phyloP scores from a whole-genome alignment of 352 stramenopile genomes.

The Globisporangium apiculatum region DNA sequence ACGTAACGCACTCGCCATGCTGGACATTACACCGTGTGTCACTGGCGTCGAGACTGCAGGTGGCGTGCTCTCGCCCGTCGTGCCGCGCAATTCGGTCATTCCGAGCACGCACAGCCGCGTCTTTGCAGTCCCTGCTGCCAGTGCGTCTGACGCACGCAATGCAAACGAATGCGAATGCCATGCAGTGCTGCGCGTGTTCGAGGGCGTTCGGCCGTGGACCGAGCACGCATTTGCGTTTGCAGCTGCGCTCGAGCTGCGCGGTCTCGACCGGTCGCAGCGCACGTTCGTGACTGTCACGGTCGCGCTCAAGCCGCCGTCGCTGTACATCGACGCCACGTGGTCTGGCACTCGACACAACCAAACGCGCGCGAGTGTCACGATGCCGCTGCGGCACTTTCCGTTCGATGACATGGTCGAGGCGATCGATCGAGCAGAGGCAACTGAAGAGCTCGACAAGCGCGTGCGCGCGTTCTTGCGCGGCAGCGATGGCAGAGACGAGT shows the following conservation, averaged over 20 bases:
- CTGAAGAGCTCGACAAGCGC: neutral
- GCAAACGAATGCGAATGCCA: neutral
- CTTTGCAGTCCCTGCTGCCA: neutral
- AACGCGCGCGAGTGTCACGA: neutral
- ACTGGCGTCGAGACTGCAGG: neutral
- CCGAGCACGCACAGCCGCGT: neutral
- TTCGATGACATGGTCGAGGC: neutral
- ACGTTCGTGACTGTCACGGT: slow-evolving; percentile 29
- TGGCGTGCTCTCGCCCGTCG: neutral
- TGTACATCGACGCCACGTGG: neutral
- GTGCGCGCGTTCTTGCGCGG: neutral
- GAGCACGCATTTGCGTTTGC: neutral
- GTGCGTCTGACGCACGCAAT: neutral
- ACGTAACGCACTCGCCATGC: neutral
- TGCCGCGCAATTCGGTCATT: neutral
- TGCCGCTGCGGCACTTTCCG: neutral
- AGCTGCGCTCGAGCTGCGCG: neutral
- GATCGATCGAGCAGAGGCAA: neutral
- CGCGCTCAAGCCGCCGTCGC: neutral
- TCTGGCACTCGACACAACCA: neutral
- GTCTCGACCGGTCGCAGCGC: slow-evolving; percentile 4
- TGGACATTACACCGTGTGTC: neutral
- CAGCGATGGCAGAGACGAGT: too few relatives aligned
- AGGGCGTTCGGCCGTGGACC: neutral
- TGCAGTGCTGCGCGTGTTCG: neutral